Conservation (phyloP, 331 rosid species). For the Ulmus americana region DNA sequence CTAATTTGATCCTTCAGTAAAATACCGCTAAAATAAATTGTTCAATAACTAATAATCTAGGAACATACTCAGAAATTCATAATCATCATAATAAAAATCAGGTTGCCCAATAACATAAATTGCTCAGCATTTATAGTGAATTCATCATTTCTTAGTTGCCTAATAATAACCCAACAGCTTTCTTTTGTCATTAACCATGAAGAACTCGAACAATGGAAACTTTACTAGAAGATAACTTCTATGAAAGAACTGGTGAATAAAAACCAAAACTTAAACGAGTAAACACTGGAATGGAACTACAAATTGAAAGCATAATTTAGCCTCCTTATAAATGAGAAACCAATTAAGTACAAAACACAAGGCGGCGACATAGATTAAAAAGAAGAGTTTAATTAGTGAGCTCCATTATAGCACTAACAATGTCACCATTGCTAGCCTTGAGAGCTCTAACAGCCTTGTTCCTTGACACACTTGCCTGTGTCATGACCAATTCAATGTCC, state of each 20-base stretch:
- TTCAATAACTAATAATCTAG: no score
- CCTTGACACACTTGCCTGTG: slow-evolving; percentile 82
- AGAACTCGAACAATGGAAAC: neutral
- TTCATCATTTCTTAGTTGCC: no score
- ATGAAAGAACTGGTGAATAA: neutral
- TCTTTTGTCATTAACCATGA: neutral
- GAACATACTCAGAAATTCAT: no score
- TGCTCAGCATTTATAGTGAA: neutral
- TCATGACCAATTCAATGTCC: slow-evolving; percentile 89
- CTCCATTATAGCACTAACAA: slow-evolving; percentile 90
- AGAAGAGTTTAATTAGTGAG: slow-evolving; percentile 50
- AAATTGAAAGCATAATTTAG: slow-evolving; percentile 19
- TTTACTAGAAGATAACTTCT: neutral
- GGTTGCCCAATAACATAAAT: neutral
- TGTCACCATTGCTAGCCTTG: slow-evolving; percentile 70
- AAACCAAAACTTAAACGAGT: neutral
- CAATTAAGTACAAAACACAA: slow-evolving; percentile 19
- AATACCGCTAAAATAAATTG: no score
- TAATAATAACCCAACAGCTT: no score
- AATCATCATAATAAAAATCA: no score
- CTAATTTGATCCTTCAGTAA: no score
- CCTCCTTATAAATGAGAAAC: slow-evolving; percentile 25
- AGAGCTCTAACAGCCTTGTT: slow-evolving; percentile 92
- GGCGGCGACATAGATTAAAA: slow-evolving; percentile 9
- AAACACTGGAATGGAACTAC: neutral